Evolutionary conservation across 306 rosid genomes (phyloP).

Genomic region (Ormosia semicastrata): DNA sequence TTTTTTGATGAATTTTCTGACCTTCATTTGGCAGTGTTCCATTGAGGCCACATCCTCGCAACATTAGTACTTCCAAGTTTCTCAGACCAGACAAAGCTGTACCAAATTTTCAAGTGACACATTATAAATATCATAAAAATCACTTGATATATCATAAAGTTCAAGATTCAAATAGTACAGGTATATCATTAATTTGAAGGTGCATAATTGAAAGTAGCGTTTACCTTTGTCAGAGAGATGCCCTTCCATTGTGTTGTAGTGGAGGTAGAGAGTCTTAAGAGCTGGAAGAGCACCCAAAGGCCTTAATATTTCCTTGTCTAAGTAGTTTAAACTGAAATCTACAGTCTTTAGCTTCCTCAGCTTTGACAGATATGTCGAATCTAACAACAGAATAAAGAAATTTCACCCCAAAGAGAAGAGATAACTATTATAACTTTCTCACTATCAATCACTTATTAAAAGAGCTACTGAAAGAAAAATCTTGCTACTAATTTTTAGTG

Average conservation of each 20-base stretch:
- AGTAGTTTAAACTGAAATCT: not conserved
- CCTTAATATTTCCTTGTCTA: not conserved
- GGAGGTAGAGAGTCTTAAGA: not conserved
- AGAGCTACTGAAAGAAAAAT: no score
- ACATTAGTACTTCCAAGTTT: not conserved
- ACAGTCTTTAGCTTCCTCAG: not conserved
- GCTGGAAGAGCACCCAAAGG: not conserved
- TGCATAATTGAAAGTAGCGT: not conserved
- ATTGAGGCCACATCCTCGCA: not conserved
- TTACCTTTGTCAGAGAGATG: not conserved
- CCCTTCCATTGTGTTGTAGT: not conserved
- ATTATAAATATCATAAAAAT: not conserved
- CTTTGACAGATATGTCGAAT: not conserved
- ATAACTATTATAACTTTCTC: not conserved
- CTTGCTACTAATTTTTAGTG: not conserved
- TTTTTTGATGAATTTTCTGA: not conserved
- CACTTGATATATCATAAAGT: not conserved
- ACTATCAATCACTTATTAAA: no score
- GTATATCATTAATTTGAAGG: not conserved
- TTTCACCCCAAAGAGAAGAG: not conserved
- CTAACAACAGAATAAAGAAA: not conserved
- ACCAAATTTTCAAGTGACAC: not conserved
- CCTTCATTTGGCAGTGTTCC: constrained; percentile 16
- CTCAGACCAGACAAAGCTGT: not conserved
- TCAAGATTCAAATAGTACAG: not conserved